These are phyloP conservation scores for Clonostachys rosea DNA, from an alignment of 2,329 filamentous ascomycete genomes.

Conservation along the genomic window DNA sequence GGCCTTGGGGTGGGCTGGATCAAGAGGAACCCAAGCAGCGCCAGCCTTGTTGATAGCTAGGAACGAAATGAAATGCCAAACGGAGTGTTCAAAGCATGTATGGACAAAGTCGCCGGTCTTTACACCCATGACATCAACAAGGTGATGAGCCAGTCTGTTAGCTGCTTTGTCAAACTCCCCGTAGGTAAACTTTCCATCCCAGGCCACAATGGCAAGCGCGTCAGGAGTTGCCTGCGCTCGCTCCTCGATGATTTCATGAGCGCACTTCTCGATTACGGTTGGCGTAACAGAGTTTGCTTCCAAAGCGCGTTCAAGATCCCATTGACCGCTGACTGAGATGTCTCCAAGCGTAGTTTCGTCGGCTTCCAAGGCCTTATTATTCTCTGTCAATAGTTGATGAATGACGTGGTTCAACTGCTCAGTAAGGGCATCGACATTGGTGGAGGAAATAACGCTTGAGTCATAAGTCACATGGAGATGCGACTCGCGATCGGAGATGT, in stretches of 20 bases:
- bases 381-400: neutral
- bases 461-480: constrained; percentile 1
- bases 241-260: neutral
- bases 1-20: constrained; percentile 8
- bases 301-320: neutral
- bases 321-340: neutral
- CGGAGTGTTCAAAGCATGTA: constrained; percentile 19
- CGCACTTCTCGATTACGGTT: neutral
- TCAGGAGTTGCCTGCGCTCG: constrained; percentile 10
- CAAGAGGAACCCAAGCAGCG: constrained; percentile 20
- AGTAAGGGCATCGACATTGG: neutral
- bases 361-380: neutral
- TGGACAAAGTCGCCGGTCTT: constrained; percentile 9
- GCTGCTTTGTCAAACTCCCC: constrained; percentile 23
- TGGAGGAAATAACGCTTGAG: neutral
- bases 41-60: constrained; percentile 22
- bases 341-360: neutral
- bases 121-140: constrained; percentile 11
- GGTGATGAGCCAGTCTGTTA: constrained; percentile 28
- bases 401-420: constrained; percentile 1
- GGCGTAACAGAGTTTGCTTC: neutral
- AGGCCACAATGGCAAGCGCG: constrained; percentile 13
- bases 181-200: constrained; percentile 14
- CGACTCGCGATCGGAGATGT: neutral
- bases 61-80: constrained; percentile 16